Conservation (phyloP, 2,329 filamentous ascomycete species). For the Aquanectria penicillioides region DNA sequence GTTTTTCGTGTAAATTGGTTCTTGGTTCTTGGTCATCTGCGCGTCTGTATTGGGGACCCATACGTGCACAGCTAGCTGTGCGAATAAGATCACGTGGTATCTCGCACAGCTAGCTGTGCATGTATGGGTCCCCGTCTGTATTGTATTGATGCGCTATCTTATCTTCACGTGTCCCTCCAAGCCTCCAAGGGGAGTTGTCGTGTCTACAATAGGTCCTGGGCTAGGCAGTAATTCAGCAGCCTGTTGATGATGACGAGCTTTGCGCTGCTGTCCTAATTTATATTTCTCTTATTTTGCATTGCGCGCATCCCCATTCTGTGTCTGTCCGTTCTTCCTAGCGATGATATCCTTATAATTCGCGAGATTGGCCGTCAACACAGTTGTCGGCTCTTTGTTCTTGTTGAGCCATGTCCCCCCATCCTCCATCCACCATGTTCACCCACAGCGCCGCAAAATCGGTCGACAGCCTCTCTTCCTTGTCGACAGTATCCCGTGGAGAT, state of each 20-base stretch:
- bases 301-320: conserved; percentile 24
- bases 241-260: conserved; percentile 35
- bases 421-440: conserved; percentile 67
- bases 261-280: conserved; percentile 32
- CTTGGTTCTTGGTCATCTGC: not conserved
- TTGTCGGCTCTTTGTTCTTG: conserved; percentile 44
- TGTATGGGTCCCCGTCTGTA: too few species aligned
- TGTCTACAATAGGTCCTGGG: conserved; percentile 35
- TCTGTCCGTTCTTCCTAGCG: conserved; percentile 44
- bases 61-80: too few species aligned
- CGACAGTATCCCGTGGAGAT: conserved; percentile 61
- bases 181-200: conserved; percentile 34
- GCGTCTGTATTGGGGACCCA: not conserved
- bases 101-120: too few species aligned
- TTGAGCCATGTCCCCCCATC: conserved; percentile 19
- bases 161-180: conserved; percentile 38
- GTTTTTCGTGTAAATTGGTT: conserved; percentile 11
- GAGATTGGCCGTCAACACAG: conserved; percentile 46
- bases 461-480: conserved; percentile 69
- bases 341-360: conserved; percentile 61
- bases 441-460: conserved; percentile 70
- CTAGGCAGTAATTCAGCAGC: conserved; percentile 31
- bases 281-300: conserved; percentile 23
- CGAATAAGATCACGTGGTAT: too few species aligned
- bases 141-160: too few species aligned